A percentile compares a stretch with the other conserved stretches of the same genome.
Conservation (phyloP, 2,329 filamentous ascomycete species). For the Hypoxylon sp. region DNA sequence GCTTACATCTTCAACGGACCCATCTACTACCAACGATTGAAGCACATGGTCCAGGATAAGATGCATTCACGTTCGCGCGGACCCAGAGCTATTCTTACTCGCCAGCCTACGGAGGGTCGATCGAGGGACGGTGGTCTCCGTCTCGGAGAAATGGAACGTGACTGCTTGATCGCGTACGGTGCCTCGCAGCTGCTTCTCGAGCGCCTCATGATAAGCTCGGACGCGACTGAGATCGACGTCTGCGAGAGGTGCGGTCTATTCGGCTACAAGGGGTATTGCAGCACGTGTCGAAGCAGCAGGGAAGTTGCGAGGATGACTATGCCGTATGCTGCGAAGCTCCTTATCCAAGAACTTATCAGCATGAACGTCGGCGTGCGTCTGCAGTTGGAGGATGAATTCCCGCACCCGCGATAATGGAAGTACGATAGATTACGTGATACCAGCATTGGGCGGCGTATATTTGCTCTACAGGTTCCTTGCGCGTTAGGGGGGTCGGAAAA, state of each 20-base stretch:
- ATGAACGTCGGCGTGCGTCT: constrained; percentile 98
- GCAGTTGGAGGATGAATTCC: constrained; percentile 94
- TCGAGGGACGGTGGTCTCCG: constrained; percentile 92
- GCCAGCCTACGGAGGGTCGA: constrained; percentile 95
- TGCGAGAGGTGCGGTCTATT: constrained; percentile 96
- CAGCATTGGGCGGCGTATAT: constrained; percentile 46
- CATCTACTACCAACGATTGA: constrained; percentile 99
- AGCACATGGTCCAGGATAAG: constrained; percentile 99
- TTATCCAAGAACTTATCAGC: constrained; percentile 95
- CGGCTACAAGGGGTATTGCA: constrained; percentile 94
- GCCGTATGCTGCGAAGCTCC: constrained; percentile 95
- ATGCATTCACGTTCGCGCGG: constrained; percentile 97
- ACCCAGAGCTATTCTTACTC: constrained; percentile 89
- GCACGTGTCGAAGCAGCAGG: constrained; percentile 87
- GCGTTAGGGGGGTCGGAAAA: constrained; percentile 30
- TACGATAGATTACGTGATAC: constrained; percentile 16
- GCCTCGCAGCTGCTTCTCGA: constrained; percentile 93
- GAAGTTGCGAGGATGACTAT: constrained; percentile 94
- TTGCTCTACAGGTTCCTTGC: constrained; percentile 22
- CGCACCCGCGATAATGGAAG: constrained; percentile 63
- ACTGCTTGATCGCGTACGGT: constrained; percentile 97
- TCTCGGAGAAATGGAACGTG: constrained; percentile 98
- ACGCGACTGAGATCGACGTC: constrained; percentile 91
- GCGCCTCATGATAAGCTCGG: constrained; percentile 92
- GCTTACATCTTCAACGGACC: constrained; percentile 99